Base-by-base conservation (phyloP, 106 monocot species). In the Allium sativum region DNA sequence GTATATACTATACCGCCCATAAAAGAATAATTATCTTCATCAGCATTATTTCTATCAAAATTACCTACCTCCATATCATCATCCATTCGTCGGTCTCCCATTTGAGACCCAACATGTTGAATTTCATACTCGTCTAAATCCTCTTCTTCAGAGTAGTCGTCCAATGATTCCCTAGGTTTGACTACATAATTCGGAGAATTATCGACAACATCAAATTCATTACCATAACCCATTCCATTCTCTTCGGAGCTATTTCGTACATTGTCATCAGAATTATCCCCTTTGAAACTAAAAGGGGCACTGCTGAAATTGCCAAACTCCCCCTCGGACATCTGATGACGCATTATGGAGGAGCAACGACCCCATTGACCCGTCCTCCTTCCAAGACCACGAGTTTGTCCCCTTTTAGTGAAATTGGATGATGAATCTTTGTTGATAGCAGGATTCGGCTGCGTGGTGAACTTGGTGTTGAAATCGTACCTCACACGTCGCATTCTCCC, bases 241-340 rank as follows among this genome's bases (percentile, higher is more conserved):
- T 78, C 80, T 9, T 92, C 86, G 12, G 20, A 53, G 62, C 75
- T 70, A 62, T 81, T 78, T 11, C 86, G 82, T 18, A 86, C 85
- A 57, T 87, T 82, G 52, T 84, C 79, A 31, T 31, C 31, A 3
- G 31, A 31, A 22, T 3, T 7, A 55, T 11, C 19, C 22, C 22
- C 3, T 3, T 13, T 7, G 40, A 58, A 42, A 42, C 8, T 13
- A 3, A 41, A 41, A n/a, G 42, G 13, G 12, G 69, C 50, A 40
- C 64, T 54, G 40, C 64, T 66, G 66, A 83, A 93, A 55, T 72
- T 73, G 42, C 66, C 56, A 42, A 80, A 59, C 4, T 71, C 67
- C 12, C 59, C 48, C 31, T 69, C 72, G 40, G 80, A 59, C 50
- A 64, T 74, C 52, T 78, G 84, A 48, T 80, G 66, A 58, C 79